These are phyloP conservation scores for Botrytis hyacinthi DNA, from an alignment of 2,329 filamentous ascomycete genomes.

Conservation along the genomic window DNA sequence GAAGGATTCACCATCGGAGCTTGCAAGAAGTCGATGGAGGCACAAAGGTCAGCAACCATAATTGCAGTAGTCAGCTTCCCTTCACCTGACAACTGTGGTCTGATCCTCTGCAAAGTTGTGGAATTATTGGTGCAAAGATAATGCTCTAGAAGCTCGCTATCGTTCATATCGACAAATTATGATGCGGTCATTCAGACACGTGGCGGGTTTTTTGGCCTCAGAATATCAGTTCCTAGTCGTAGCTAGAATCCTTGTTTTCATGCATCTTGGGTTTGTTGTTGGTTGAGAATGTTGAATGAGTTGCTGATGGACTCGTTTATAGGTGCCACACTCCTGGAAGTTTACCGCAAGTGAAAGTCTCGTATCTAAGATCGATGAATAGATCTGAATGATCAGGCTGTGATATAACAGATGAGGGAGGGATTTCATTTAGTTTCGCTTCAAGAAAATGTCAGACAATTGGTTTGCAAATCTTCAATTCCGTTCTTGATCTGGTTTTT, in stretches of 20 bases:
- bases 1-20: background rate
- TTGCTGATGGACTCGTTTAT: background rate
- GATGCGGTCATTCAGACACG: background rate
- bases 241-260: background rate
- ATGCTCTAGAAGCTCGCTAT: background rate
- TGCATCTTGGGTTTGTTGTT: background rate
- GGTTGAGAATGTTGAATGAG: background rate
- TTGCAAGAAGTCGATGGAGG: background rate
- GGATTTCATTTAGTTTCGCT: background rate
- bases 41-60: background rate
- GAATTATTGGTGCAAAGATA: background rate
- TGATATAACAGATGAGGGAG: background rate
- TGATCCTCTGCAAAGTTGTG: background rate
- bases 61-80: background rate
- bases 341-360: background rate
- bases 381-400: background rate
- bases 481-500: background rate
- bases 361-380: background rate
- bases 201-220: background rate
- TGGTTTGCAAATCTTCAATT: background rate
- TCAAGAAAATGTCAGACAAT: background rate
- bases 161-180: background rate
- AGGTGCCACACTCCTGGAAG: background rate
- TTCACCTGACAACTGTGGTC: background rate
- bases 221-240: background rate